These are phyloP conservation scores for Sporothrix schenckii DNA, from an alignment of 2,329 filamentous ascomycete species.

Conservation along the genomic window DNA sequence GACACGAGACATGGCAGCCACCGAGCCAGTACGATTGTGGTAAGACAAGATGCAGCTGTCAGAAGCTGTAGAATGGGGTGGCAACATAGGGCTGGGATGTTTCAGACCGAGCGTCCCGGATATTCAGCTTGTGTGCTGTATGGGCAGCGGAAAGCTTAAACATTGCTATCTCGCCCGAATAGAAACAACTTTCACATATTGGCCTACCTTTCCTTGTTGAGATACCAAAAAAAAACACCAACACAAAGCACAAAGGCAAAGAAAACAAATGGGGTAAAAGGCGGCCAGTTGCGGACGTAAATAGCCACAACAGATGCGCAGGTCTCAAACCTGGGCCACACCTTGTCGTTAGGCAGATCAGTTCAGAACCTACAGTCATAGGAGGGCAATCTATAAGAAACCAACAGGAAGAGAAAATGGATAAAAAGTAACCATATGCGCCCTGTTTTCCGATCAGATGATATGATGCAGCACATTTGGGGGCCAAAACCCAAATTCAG, in stretches of 20 bases:
- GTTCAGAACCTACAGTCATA: background rate
- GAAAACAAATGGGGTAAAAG: no score
- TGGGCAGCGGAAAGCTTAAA: background rate
- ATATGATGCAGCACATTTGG: constrained; percentile 13
- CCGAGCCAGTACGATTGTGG: background rate
- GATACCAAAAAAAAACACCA: background rate
- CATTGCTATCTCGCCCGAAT: background rate
- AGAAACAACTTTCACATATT: background rate
- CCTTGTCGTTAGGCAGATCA: background rate
- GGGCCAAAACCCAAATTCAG: constrained; percentile 17
- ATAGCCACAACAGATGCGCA: background rate
- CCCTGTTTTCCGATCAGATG: constrained; percentile 23
- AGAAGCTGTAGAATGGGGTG: constrained; percentile 6
- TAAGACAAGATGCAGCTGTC: background rate
- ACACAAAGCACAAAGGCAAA: background rate
- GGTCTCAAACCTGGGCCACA: background rate
- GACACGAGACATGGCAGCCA: background rate
- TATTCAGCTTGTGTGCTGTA: background rate
- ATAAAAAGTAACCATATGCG: background rate
- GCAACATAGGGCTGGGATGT: constrained; percentile 3
- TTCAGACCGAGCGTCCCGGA: background rate
- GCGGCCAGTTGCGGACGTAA: background rate
- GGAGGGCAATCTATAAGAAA: background rate
- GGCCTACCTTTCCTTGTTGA: background rate
- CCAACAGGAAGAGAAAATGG: background rate